Conservation (phyloP, 177 flowering plant species). For the Vitis hybrid region DNA sequence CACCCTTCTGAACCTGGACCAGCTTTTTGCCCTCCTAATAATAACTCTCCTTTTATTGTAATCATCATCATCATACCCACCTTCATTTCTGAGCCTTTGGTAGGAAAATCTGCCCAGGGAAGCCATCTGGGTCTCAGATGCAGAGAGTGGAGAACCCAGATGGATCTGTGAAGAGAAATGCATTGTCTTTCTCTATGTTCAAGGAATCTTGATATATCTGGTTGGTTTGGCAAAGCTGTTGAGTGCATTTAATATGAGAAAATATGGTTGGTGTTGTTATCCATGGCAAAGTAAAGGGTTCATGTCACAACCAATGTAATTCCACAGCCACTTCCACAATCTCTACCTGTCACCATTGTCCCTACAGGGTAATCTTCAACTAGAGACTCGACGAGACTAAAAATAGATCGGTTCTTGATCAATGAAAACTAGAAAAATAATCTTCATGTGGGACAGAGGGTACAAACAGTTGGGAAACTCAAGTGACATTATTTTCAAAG, state of each 20-base stretch:
- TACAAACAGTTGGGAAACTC: too few relatives aligned
- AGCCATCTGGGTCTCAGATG: constrained; percentile 13
- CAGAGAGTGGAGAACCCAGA: neutral
- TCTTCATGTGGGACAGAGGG: too few relatives aligned
- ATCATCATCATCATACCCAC: constrained; percentile 14
- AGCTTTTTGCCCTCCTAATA: constrained; percentile 28
- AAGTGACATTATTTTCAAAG: too few relatives aligned
- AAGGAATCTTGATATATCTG: neutral
- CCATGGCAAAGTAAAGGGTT: too few relatives aligned
- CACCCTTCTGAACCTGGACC: constrained; percentile 30
- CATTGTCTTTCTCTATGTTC: neutral
- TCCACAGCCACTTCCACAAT: too few relatives aligned
- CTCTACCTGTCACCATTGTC: too few relatives aligned
- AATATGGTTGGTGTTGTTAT: neutral
- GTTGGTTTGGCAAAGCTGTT: constrained; percentile 20
- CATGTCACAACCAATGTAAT: too few relatives aligned
- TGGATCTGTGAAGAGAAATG: neutral
- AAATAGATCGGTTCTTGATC: too few relatives aligned
- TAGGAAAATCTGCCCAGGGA: constrained; percentile 19
- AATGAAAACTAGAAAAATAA: too few relatives aligned
- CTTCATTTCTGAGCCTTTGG: constrained; percentile 28
- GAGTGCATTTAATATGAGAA: constrained; percentile 26
- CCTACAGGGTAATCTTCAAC: too few relatives aligned
- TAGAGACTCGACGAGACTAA: too few relatives aligned
- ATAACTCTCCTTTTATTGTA: constrained; percentile 2